phyloP scores from a whole-genome alignment of 192 early-diverging fungal species.

The Pilobolus umbonatus region DNA sequence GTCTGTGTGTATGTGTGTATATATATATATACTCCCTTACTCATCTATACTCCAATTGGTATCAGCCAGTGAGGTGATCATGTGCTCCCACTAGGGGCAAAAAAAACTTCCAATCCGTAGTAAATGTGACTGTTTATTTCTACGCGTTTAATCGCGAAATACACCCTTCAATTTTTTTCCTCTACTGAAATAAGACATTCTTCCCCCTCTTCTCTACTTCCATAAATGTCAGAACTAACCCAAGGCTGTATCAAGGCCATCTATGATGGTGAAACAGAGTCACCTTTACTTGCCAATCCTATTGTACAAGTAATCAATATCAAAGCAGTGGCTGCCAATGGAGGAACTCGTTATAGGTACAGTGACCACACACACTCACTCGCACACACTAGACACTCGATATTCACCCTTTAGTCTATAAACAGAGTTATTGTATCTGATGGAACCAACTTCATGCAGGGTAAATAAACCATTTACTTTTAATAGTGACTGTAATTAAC shows the following conservation, averaged over 20 bases:
- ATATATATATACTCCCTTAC: too few relatives aligned
- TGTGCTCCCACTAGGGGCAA: too few relatives aligned
- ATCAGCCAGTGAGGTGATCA: too few relatives aligned
- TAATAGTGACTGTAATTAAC: background rate
- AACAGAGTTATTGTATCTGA: conserved; percentile 61
- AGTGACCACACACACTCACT: background rate
- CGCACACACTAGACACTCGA: conserved; percentile 6
- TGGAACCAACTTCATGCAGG: conserved; percentile 59
- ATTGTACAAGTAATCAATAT: conserved; percentile 43
- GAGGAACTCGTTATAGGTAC: conserved; percentile 37
- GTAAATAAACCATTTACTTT: conserved; percentile 26
- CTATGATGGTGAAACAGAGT: conserved; percentile 28
- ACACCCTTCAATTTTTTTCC: too few relatives aligned
- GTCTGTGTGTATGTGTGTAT: too few relatives aligned
- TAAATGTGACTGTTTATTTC: too few relatives aligned
- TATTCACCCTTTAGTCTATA: background rate
- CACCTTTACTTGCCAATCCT: conserved; percentile 10
- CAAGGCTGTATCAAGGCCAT: conserved; percentile 34
- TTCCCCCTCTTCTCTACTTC: too few relatives aligned
- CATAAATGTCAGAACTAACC: conserved; percentile 17
- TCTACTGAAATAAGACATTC: too few relatives aligned
- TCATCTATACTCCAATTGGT: too few relatives aligned
- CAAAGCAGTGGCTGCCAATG: conserved; percentile 23
- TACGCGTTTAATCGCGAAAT: too few relatives aligned
- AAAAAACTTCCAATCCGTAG: too few relatives aligned